Conservation (phyloP, 805 yeast species). For the Ogataea dorogensis region DNA sequence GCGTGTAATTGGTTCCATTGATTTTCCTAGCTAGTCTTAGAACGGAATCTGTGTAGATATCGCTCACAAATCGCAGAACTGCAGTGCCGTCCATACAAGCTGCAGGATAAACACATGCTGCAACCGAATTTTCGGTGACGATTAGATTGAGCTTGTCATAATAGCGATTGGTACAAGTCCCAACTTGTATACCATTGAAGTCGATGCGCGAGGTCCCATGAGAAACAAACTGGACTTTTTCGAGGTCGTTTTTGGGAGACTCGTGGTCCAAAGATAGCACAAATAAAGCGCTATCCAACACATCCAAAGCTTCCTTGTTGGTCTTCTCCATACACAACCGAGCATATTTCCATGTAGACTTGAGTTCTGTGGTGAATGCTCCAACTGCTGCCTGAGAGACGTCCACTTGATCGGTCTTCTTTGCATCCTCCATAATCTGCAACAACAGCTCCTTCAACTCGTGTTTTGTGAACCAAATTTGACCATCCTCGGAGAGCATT, state of each 20-base stretch:
- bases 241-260: slow-evolving; percentile 45
- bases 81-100: slow-evolving; percentile 59
- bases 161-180: slow-evolving; percentile 59
- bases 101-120: slow-evolving; percentile 60
- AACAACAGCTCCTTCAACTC: slow-evolving; percentile 47
- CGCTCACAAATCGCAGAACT: slow-evolving; percentile 54
- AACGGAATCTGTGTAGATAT: slow-evolving; percentile 56
- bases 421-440: slow-evolving; percentile 41
- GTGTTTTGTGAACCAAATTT: slow-evolving; percentile 52
- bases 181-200: slow-evolving; percentile 48
- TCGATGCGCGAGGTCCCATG: slow-evolving; percentile 51
- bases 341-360: slow-evolving; percentile 47
- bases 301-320: slow-evolving; percentile 36
- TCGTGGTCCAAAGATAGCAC: slow-evolving; percentile 51
- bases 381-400: slow-evolving; percentile 49
- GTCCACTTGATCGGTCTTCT: slow-evolving; percentile 35
- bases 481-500: slow-evolving; percentile 43
- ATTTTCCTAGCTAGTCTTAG: slow-evolving; percentile 56
- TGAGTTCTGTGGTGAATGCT: slow-evolving; percentile 53
- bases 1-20: slow-evolving; percentile 54
- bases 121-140: slow-evolving; percentile 53
- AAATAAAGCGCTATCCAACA: slow-evolving; percentile 50
- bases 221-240: slow-evolving; percentile 47
- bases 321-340: slow-evolving; percentile 41
- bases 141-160: slow-evolving; percentile 57